Base-by-base conservation (phyloP, 768 basidiomycete species). In the Psilocybe tampanensis region DNA sequence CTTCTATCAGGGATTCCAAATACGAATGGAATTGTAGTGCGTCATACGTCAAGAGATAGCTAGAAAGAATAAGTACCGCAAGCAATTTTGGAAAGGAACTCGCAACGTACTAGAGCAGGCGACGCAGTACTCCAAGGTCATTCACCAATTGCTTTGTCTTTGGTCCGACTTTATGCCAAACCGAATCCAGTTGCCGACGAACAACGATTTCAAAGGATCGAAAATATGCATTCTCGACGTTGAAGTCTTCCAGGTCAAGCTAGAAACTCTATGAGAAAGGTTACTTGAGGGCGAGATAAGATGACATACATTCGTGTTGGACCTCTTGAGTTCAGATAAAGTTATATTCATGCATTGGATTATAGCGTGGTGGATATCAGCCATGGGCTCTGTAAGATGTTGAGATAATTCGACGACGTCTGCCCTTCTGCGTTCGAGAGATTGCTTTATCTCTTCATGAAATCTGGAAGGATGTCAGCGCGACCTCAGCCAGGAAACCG, bases 151-250 rank as follows among this genome's bases (percentile, higher is more conserved):
- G 92, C 64, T 92, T 94, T 4, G 95, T 98, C 58, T 85, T 89
- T 1, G 92, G 87, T 0, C 94, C 94, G 23, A 96, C 95, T 73
- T 94, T 93, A 71, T 98, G 95, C 96, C 97, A 98, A 7, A 97
- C 89, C 0, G 94, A 82, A 70, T 97, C 94, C 8, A 98, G 83
- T 65, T 95, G 94, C 29, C 85, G 83, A 2, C 95, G 85, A 2
- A 98, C 94, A 48, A 96, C 81, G 18, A 83, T 74, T 66, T 98
- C 95, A 66, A 98, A 99, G 1, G 91, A 93, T 32, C 86, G 86
- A 71, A 98, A 98, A 64, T 98, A 95, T 0, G 95, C 93, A 64
- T 90, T 95, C 66, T 97, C 92, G 45, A 98, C 83, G 22, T 84
- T 94, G 56, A 98, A 79, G 60, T 97, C 95, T 62, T 98, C 96